These are phyloP conservation scores for Stephania japonica DNA, from an alignment of 164 flowering plant species.

Conservation along the genomic window DNA sequence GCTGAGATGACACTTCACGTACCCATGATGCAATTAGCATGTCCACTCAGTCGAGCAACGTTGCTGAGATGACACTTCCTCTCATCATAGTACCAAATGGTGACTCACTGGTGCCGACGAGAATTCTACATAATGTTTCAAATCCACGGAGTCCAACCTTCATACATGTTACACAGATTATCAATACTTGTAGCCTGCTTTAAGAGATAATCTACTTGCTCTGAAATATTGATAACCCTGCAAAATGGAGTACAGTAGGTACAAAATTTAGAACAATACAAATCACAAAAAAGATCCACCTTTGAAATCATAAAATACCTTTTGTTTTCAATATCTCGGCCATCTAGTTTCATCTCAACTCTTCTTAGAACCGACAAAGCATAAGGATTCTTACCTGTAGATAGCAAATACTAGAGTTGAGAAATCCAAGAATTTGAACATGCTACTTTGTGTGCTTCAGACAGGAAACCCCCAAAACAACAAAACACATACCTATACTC, in stretches of 20 bases:
- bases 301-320: conserved; percentile 39
- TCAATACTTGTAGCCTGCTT: conserved; percentile 87
- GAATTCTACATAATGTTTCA: conserved; percentile 25
- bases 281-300: background rate
- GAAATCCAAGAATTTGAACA: background rate
- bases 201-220: conserved; percentile 93
- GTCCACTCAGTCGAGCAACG: background rate
- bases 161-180: conserved; percentile 96
- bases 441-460: too few relatives aligned
- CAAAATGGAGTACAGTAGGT: conserved; percentile 10
- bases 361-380: conserved; percentile 78
- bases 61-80: background rate
- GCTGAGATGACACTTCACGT: background rate
- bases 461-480: background rate
- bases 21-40: background rate
- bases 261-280: conserved; percentile 5
- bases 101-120: background rate
- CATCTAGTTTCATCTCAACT: conserved; percentile 88
- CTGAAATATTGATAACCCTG: conserved; percentile 66
- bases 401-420: conserved; percentile 1
- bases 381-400: conserved; percentile 79
- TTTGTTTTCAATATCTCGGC: conserved; percentile 62
- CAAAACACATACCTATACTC: background rate
- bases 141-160: conserved; percentile 99
- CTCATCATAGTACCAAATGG: background rate